Base-by-base conservation (phyloP, 768 basidiomycete genomes). In the Mycena galericulata region DNA sequence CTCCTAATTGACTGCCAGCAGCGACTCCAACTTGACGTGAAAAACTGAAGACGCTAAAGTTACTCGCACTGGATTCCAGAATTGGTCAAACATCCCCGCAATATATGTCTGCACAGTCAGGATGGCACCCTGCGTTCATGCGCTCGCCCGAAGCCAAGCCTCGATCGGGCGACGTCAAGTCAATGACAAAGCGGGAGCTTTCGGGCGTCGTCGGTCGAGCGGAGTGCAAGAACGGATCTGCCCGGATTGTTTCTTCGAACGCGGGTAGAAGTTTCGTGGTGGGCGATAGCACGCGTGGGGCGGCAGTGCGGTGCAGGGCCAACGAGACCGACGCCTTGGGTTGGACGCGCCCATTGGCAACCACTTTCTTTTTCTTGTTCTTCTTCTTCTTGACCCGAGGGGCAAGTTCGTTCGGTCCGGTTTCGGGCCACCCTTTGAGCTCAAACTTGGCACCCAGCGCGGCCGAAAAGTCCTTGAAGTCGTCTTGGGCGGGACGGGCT, bases 381-480 rank as follows among this genome's bases (percentile, higher is more conserved):
- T 58, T 68, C 17, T 20, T 41, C 40, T 63, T 63, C 49, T 51
- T 62, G 30, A 18, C 30, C 20, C 17, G 34, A 27, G 59, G 43
- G 5, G 45, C 59, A 3, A 67, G 45, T 20, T 67, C 59, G 24
- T 62, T 62, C 12, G 46, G 53, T 22, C 47, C 61, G 29, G 27
- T 22, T 32, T 24, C 46, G 15, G 53, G 47, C 67, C 61, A 67
- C 17, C 66, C 66, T 4, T 57, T 62, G 11, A 15, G 18, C 27
- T 32, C 46, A n/a, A 67, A 67, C 29, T 47, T 62, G 43, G 29
- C 59, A 9, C 38, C 54, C 12, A 67, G 34, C 4, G 46, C 45
- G 2, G 40, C 30, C 15, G 61, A 62, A 27, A 68, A 62, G 40
- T 58, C 40, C 67, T 58, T 62, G 41, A 68, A 62, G 8, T 68